Conservation (phyloP, 1,139 yeast species). For the Yamadazyma sp. region DNA sequence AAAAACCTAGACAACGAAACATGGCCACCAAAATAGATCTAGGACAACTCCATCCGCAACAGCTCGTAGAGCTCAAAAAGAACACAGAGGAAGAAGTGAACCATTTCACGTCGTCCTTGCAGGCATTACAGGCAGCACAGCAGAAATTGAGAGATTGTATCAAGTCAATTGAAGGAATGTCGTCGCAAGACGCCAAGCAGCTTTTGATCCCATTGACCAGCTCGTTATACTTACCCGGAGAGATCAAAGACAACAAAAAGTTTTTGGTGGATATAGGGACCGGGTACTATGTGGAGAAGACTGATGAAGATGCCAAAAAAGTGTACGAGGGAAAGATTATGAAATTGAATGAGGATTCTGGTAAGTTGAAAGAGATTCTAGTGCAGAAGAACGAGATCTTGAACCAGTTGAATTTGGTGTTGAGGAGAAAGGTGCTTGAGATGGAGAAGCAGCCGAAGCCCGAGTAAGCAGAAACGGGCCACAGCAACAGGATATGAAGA, state of each 20-base stretch:
- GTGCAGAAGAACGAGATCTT: slow-evolving; percentile 59
- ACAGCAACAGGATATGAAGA: too few species aligned
- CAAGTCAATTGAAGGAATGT: slow-evolving; percentile 61
- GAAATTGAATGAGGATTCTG: slow-evolving; percentile 71
- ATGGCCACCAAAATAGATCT: slow-evolving; percentile 50
- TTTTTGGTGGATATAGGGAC: slow-evolving; percentile 96
- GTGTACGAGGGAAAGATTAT: slow-evolving; percentile 76
- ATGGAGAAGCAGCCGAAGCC: slow-evolving; percentile 31
- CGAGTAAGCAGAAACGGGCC: background rate
- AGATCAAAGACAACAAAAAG: slow-evolving; percentile 56
- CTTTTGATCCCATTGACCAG: slow-evolving; percentile 86
- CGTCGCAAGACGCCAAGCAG: slow-evolving; percentile 45
- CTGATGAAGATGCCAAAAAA: slow-evolving; percentile 60
- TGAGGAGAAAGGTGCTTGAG: slow-evolving; percentile 46
- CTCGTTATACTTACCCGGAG: slow-evolving; percentile 88
- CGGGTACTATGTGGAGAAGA: slow-evolving; percentile 88
- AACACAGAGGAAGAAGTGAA: slow-evolving; percentile 84
- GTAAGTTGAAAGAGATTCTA: slow-evolving; percentile 72
- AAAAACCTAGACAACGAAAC: background rate
- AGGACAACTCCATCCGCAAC: slow-evolving; percentile 74
- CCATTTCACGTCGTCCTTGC: slow-evolving; percentile 80
- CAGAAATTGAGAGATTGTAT: slow-evolving; percentile 81
- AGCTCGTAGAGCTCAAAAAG: slow-evolving; percentile 78
- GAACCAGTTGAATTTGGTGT: slow-evolving; percentile 53
- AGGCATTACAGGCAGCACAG: slow-evolving; percentile 83